Conservation (phyloP, 306 rosid genomes). For the Luffa acutangula region DNA sequence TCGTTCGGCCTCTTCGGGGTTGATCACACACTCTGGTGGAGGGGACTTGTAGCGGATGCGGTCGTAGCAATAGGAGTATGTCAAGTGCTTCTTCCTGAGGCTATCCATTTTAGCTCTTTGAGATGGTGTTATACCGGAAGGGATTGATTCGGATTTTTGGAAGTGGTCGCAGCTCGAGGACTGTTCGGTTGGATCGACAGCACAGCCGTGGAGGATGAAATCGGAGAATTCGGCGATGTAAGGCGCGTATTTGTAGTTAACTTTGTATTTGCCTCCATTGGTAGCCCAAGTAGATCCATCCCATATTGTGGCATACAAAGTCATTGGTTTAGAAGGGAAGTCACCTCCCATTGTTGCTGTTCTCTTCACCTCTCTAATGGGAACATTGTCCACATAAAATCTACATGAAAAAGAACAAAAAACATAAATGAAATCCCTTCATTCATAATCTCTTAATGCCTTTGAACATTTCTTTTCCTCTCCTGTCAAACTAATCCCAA, state of each 20-base stretch:
- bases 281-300: conserved; percentile 98
- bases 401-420: conserved; percentile 28
- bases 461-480: neutral
- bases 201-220: conserved; percentile 76
- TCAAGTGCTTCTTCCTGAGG: conserved; percentile 70
- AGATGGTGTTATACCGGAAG: conserved; percentile 27
- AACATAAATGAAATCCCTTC: neutral
- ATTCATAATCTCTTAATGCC: neutral
- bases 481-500: neutral
- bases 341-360: conserved; percentile 80
- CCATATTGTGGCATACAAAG: conserved; percentile 91
- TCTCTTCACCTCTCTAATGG: conserved; percentile 74
- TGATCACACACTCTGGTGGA: conserved; percentile 66
- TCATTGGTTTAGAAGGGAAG: conserved; percentile 91
- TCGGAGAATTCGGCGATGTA: conserved; percentile 62
- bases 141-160: conserved; percentile 28
- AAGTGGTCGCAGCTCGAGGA: conserved; percentile 38
- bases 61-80: conserved; percentile 91
- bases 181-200: conserved; percentile 66
- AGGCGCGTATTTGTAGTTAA: conserved; percentile 87
- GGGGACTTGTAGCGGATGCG: conserved; percentile 48
- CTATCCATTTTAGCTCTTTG: conserved; percentile 55
- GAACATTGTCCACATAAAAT: conserved; percentile 76
- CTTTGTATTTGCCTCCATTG: conserved; percentile 87
- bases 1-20: conserved; percentile 51